These are phyloP conservation scores for Saccharomycopsis oosterbeekiorum DNA, from an alignment of 805 yeast genomes.

Conservation along the genomic window DNA sequence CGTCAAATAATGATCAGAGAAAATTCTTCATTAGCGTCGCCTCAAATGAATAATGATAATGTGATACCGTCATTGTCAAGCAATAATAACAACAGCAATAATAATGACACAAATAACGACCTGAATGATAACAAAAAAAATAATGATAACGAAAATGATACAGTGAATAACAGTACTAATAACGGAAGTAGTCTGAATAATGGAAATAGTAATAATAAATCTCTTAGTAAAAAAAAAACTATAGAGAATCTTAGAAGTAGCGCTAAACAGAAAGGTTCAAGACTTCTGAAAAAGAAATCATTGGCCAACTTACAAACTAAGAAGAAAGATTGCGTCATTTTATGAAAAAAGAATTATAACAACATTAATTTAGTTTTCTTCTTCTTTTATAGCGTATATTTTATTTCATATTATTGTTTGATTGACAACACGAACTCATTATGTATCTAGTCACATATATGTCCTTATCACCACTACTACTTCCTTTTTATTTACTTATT, in stretches of 20 bases:
- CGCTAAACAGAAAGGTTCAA: not conserved
- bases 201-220: not conserved
- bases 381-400: not conserved
- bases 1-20: slow-evolving; percentile 82
- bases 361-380: not conserved
- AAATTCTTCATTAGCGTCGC: slow-evolving; percentile 11
- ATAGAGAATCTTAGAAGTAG: not conserved
- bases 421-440: too few relatives aligned
- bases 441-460: too few relatives aligned
- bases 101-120: slow-evolving; percentile 6
- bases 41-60: slow-evolving; percentile 4
- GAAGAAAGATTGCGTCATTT: slow-evolving; percentile 16
- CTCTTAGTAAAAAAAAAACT: not conserved
- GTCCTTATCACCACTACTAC: not conserved
- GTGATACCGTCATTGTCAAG: not conserved
- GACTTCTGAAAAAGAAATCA: slow-evolving; percentile 15
- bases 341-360: slow-evolving; percentile 3
- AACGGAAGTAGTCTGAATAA: not conserved
- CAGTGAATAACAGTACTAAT: not conserved
- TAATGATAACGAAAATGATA: not conserved
- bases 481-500: not conserved
- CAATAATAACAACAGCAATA: slow-evolving; percentile 1
- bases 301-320: slow-evolving; percentile 12
- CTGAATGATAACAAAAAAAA: not conserved
- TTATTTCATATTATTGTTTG: not conserved